Evolutionary conservation across 2,329 filamentous ascomycete species (phyloP).

Genomic region (Helminthosporium solani): DNA sequence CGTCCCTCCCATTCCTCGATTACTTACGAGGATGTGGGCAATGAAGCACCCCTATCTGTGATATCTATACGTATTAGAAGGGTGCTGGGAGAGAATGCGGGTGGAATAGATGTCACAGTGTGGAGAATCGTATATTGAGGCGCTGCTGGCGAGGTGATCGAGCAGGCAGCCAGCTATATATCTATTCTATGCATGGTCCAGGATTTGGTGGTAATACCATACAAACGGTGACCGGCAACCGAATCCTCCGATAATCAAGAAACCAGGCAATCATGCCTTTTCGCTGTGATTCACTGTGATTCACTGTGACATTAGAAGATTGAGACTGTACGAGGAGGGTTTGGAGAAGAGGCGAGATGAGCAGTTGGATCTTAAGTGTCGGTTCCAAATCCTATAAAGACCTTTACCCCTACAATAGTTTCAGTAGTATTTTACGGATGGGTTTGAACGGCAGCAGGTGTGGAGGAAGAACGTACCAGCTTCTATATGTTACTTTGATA

Average conservation of each 20-base stretch:
- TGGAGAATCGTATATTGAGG: too few relatives aligned
- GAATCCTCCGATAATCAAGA: too few relatives aligned
- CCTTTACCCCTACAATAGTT: slow-evolving; percentile 44
- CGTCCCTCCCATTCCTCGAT: too few relatives aligned
- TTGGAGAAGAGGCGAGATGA: slow-evolving; percentile 28
- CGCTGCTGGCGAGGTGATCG: too few relatives aligned
- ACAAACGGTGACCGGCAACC: too few relatives aligned
- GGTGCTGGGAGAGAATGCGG: too few relatives aligned
- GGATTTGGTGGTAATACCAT: too few relatives aligned
- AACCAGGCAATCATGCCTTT: too few relatives aligned
- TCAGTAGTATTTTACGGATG: slow-evolving; percentile 5
- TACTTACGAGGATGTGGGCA: slow-evolving; percentile 52
- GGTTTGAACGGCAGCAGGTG: neutral
- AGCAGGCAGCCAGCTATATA: too few relatives aligned
- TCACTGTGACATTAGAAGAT: slow-evolving; percentile 31
- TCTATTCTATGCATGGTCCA: too few relatives aligned
- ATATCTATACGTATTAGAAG: slow-evolving; percentile 65
- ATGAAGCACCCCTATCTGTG: slow-evolving; percentile 53
- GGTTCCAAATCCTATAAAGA: slow-evolving; percentile 49
- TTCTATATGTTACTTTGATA: slow-evolving; percentile 58
- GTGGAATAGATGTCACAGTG: too few relatives aligned
- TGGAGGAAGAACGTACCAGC: slow-evolving; percentile 42
- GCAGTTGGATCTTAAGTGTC: slow-evolving; percentile 39
- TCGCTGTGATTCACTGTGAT: too few relatives aligned
- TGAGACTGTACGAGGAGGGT: slow-evolving; percentile 20